Evolutionary conservation across 805 yeast species (phyloP), one percentile per base, ranked within the genome.

Genomic region (Sugiyamaella valdiviana): DNA sequence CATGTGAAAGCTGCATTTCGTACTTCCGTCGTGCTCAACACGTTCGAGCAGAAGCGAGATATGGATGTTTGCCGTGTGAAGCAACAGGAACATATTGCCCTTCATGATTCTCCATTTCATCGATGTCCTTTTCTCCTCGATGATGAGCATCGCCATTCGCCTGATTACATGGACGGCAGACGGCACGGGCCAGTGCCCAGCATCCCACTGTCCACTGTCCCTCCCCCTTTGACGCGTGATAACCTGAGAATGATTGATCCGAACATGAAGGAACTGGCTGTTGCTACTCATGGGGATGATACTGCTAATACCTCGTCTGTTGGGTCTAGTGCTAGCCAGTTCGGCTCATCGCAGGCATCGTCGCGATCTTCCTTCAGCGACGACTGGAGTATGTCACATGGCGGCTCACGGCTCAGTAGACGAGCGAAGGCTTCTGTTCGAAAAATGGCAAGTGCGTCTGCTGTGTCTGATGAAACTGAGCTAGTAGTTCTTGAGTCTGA

Each of bases 51-150:
- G 50, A 77, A 77, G 47, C 64, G 68, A 10, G 69, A 78, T 50
- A 74, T 74, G 52, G 62, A 61, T 0, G 72, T 73, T 10, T 75
- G 76, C 39, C 65, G 78, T 45, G 58, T 60, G 7, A 58, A 66
- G 16, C 96, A 90, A 61, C 81, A 81, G 45, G 69, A 71, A 2
- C 95, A 85, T 63, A 65, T 90, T 1, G 67, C 77, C 16, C 54
- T 69, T 5, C 85, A 87, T 57, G 99, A 93, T 70, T 84, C 85
- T 0, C 88, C 96, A 0, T 88, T 79, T 53, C 93, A 87, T 56
- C 67, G 99, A 48, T 70, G 80, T 17, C 82, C 93, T 0, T 90
- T 88, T 61, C 63, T 91, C 23, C 62, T 91, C 6, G 74, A 76
- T 2, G 73, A 72, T 5, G 71, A 73, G 12, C 66, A 68, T 12